Evolutionary conservation across 2,329 filamentous ascomycete genomes (phyloP), one percentile per base, ranked within the genome.

Genomic region (Calonectria ilicicola): DNA sequence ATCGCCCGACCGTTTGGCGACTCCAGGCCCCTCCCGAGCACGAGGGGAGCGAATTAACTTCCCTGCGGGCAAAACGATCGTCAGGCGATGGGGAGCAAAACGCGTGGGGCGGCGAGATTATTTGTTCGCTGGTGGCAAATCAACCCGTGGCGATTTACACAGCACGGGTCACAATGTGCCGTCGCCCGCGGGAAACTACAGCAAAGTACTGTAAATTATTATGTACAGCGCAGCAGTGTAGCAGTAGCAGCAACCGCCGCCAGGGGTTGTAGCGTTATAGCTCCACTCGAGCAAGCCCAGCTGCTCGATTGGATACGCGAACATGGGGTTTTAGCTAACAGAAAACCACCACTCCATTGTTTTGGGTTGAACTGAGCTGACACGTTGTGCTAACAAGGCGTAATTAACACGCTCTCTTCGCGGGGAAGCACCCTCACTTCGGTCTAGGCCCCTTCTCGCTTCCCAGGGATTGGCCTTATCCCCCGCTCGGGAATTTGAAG

Each of bases 51-150:
- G 53, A 60, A 60, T 60, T 40, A 60, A 60, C 53, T 40, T 60
- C 53, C 8, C 5, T 2, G 21, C 23, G 14, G 53, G 53, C 53
- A 60, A 60, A 40, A 32, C 38, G 53, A 60, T 60, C 53, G 32
- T 60, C 53, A 60, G 53, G 32, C 19, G 32, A 60, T 38, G 53
- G 23, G 53, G 53, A 60, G 21, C 53, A 19, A 60, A 60, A 60
- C 53, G 53, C 53, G 53, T 60, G 53, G 53, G 53, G 53, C 53
- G n/a, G 32, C 21, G 53, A 60, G 53, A 60, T 60, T 60, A 40
- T 7, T 40, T 27, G n/a, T 15, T 38, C 32, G 32, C 32, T 23
- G 17, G 53, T 60, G 53, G 53, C 53, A 60, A 60, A 40, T 26
- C 35, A 17, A 60, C 0, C 35, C 23, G 32, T 32, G 32, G 53